Base-by-base conservation (phyloP, 352 stramenopile genomes). In the Phytopythium aichiense region DNA sequence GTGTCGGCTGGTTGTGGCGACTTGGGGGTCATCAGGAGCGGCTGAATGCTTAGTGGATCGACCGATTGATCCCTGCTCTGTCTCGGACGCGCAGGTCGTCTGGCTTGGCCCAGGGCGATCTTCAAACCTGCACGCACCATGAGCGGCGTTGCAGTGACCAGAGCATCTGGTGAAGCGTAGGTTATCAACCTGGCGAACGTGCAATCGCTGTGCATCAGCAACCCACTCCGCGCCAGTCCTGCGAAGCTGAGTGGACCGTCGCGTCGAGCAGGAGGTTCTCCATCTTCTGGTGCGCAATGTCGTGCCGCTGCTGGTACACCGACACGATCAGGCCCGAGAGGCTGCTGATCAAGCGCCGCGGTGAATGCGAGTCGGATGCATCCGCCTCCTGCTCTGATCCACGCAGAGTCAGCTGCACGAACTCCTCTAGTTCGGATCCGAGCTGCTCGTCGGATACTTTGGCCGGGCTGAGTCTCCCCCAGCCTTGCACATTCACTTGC, bases 181-280 rank as follows among this genome's bases (percentile, higher is more conserved):
- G 33, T 13, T 43, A 46, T 22, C 16, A 43, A 22, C 40, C 18
- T 13, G 1, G 7, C 2, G 33, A 38, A 9, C 33, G 7, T 38
- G 31, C 31, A 4, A 37, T 37, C 31, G n/a, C n/a, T n/a, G n/a
- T 9, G 33, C 7, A 13, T 38, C 33, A 38, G 33, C 33, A 38
- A 38, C 33, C 11, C 7, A 38, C 33, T 2, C 33, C 33, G 33
- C 7, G 33, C 33, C 33, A 38, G 2, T 38, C 33, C 33, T 9
- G 33, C 33, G 33, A 5, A 13, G 33, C 11, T 4, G 33, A 9
- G 33, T 9, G 33, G 33, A 38, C 33, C 33, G 33, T 38, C 7
- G 51, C 31, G 18, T 43, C 16, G 28, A 56, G 30, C 30, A 56
- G 20, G 31, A 56, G 12, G 31, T 56, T 56, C 51, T 56, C 51